Evolutionary conservation across 345 rosid species (phyloP).

Genomic region (Heritiera fomes): DNA sequence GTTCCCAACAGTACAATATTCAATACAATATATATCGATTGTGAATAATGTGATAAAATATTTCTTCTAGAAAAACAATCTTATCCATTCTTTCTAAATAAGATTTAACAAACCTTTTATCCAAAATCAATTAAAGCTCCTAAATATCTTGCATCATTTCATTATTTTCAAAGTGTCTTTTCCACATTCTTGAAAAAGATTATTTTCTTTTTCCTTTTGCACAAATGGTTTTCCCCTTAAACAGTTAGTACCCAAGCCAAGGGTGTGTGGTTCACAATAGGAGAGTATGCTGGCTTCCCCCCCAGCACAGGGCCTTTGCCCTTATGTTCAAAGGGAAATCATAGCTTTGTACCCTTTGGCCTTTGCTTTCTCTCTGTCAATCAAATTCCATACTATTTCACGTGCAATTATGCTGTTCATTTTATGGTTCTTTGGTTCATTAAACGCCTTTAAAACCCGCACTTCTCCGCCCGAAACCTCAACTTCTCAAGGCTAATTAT

Average conservation of each 20-base stretch:
- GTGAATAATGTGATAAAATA: too few species aligned
- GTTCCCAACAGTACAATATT: too few species aligned
- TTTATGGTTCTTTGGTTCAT: background rate
- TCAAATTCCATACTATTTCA: constrained; percentile 36
- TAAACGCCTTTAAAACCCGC: constrained; percentile 39
- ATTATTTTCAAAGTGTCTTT: constrained; percentile 7
- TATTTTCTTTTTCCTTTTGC: background rate
- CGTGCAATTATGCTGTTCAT: constrained; percentile 41
- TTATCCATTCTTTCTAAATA: background rate
- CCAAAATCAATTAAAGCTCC: constrained; percentile 12
- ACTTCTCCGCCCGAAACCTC: constrained; percentile 23
- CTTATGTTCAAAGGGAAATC: background rate
- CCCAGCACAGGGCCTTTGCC: background rate
- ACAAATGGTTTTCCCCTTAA: background rate
- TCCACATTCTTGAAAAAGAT: background rate
- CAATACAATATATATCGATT: too few species aligned
- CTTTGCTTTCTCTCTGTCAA: background rate
- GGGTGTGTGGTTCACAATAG: background rate
- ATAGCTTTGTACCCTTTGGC: constrained; percentile 7
- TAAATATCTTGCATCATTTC: constrained; percentile 21
- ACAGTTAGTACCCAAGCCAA: background rate
- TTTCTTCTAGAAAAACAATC: background rate
- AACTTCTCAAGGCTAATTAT: constrained; percentile 17
- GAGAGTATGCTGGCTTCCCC: constrained; percentile 12
- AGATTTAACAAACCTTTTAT: background rate